Evolutionary conservation across 768 basidiomycete species (phyloP), one percentile per base, ranked within the genome.

Genomic region (Phallus indusiatus): DNA sequence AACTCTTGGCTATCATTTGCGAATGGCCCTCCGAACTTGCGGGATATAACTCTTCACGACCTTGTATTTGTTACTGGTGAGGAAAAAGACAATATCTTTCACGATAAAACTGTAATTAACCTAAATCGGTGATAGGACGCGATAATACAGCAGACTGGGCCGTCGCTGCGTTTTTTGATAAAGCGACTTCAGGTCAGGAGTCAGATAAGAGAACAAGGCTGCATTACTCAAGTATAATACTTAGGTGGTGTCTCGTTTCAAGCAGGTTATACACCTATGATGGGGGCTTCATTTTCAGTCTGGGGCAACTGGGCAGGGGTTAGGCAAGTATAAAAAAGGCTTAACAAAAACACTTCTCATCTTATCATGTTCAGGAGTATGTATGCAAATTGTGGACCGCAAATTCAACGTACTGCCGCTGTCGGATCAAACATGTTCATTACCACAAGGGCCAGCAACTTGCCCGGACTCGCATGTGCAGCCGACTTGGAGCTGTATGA

Each of bases 61-160:
- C 57, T 59, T 22, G 50, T 59, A 6, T 59, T 59, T 42, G 57
- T 59, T 28, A 59, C 57, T 21, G 57, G 57, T 59, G 22, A 18
- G 50, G n/a, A 21, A 20, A 48, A 24, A 46, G 36, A 12, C 8
- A 35, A 22, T 52, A 34, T 10, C 5, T 50, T 24, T 5, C n/a
- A 2, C 17, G 7, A 59, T 35, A 22, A 12, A 5, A 0, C 22
- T 33, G 5, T 34, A 42, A 4, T 42, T 2, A 14, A 7, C 42
- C n/a, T n/a, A 10, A 42, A 42, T 42, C 12, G 2, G n/a, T n/a
- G n/a, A n/a, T 10, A 59, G 57, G 57, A 7, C 24, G 57, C 2
- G 57, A 59, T 42, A 59, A 59, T 22, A 59, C 57, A 17, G 57
- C 57, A 18, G 57, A 59, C 50, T 59, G 57, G 57, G 57, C 57